Percentiles rank a stretch among this genome's conserved stretches.
phyloP scores from a whole-genome alignment of 108 stramenopile species.

The Conticribra guillardii region DNA sequence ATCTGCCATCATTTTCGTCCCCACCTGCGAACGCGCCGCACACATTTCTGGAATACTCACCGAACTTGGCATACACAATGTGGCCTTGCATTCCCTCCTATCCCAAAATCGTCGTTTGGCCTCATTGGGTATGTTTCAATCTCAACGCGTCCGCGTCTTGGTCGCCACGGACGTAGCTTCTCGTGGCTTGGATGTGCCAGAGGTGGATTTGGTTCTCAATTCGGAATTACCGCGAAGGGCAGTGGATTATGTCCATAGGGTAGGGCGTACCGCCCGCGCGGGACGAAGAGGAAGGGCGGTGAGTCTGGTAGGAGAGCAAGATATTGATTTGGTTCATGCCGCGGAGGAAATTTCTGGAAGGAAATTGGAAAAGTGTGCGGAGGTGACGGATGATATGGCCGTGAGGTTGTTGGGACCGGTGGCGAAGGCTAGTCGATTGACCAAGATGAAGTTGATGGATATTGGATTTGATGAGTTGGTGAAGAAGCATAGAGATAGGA shows the following conservation, averaged over 20 bases:
- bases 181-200: conserved; percentile 96
- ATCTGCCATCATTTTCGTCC: conserved; percentile 94
- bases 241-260: conserved; percentile 96
- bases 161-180: conserved; percentile 98
- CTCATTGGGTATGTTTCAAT: conserved; percentile 91
- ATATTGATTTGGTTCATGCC: conserved; percentile 85
- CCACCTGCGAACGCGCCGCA: conserved; percentile 95
- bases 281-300: conserved; percentile 95
- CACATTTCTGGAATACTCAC: conserved; percentile 86
- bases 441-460: conserved; percentile 88
- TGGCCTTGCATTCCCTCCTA: conserved; percentile 92
- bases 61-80: conserved; percentile 89
- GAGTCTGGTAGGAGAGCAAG: conserved; percentile 90
- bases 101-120: conserved; percentile 91
- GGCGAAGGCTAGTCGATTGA: conserved; percentile 86
- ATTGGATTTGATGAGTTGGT: conserved; percentile 92
- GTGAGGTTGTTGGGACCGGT: conserved; percentile 81
- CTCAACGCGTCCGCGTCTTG: conserved; percentile 86
- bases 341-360: conserved; percentile 78
- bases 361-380: conserved; percentile 73
- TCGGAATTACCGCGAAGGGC: conserved; percentile 93
- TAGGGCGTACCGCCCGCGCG: conserved; percentile 97
- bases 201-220: conserved; percentile 96
- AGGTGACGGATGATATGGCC: conserved; percentile 86
- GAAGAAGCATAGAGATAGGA: conserved; percentile 85